Evolutionary conservation across 371 early-diverging fungal genomes (phyloP), one percentile per base, ranked within the genome.

Genomic region (Zychaea mexicana): DNA sequence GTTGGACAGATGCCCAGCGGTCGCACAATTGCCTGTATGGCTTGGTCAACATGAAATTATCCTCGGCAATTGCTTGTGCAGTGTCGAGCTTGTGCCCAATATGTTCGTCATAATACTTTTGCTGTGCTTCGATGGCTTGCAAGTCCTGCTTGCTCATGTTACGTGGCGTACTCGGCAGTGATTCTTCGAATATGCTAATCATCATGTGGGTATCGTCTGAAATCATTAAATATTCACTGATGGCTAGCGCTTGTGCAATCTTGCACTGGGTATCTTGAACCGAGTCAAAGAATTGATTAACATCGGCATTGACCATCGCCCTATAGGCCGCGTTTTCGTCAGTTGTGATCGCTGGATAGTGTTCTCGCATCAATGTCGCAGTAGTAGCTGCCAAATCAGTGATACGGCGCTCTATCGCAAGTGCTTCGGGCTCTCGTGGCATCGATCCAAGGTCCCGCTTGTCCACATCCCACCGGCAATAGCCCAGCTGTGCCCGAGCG

Each of bases 31-130:
- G 49, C 24, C 24, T 49, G n/a, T 49, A 49, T 49, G 49, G 49
- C 22, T 49, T 49, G 22, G 19, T 19, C 1, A 49, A 4, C 26
- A 49, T 49, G 49, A 24, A 24, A 49, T 49, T 49, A 19, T 49
- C 49, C 5, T 17, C 8, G 3, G 49, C 49, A 49, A 49, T 49
- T 6, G 9, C 49, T 49, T 49, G 27, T 3, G 61, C 52, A 31
- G 61, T 36, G 8, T 60, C 61, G 10, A 60, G 21, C 21, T 60
- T 26, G 8, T 60, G 26, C 2, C 27, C 52, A 28, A 60, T 52
- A n/a, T 60, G 61, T 8, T 60, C 52, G 3, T 60, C 22, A 24
- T 60, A 60, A 31, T 60, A 60, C 61, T 60, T 60, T 52, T 60
- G 61, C 15, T 52, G 52, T 13, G 61, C 61, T 32, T 60, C 61